Conservation (phyloP, 2,329 filamentous ascomycete species). For the Fusarium sp. region DNA sequence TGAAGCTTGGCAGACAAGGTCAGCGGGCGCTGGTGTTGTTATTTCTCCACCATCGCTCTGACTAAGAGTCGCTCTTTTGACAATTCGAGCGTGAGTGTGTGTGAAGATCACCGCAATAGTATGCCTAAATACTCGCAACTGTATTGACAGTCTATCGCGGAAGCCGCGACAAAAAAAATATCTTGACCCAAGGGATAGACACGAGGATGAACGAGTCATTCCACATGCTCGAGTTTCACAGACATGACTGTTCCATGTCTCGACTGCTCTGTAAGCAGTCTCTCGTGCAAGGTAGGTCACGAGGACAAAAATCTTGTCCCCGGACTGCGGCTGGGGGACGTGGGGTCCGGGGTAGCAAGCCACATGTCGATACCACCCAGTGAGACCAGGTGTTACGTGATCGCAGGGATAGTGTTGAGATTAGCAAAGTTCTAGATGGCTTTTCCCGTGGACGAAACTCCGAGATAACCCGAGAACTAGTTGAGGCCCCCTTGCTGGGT, state of each 20-base stretch:
- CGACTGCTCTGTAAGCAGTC: not conserved
- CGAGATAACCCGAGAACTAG: not conserved
- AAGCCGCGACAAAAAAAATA: not conserved
- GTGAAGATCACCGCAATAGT: not conserved
- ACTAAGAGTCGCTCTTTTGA: not conserved
- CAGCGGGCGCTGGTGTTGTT: not conserved
- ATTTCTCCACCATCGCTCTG: not conserved
- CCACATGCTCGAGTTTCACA: not conserved
- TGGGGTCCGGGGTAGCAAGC: constrained; percentile 32
- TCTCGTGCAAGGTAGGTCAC: not conserved
- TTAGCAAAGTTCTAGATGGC: not conserved
- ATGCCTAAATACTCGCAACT: not conserved
- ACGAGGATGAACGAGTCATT: not conserved
- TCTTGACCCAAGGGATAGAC: not conserved
- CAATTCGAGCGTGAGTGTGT: not conserved
- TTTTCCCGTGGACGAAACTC: not conserved
- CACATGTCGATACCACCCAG: constrained; percentile 4
- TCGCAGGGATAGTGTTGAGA: not conserved
- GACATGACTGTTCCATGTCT: not conserved
- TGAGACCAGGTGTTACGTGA: constrained; percentile 4
- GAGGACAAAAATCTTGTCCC: not conserved
- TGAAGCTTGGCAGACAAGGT: constrained; percentile 8
- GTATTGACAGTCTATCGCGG: not conserved
- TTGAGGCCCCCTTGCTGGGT: not conserved
- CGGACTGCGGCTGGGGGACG: constrained; percentile 10